These are phyloP conservation scores for Penicillium oxalicum DNA, from an alignment of 2,329 filamentous ascomycete species.

Conservation along the genomic window DNA sequence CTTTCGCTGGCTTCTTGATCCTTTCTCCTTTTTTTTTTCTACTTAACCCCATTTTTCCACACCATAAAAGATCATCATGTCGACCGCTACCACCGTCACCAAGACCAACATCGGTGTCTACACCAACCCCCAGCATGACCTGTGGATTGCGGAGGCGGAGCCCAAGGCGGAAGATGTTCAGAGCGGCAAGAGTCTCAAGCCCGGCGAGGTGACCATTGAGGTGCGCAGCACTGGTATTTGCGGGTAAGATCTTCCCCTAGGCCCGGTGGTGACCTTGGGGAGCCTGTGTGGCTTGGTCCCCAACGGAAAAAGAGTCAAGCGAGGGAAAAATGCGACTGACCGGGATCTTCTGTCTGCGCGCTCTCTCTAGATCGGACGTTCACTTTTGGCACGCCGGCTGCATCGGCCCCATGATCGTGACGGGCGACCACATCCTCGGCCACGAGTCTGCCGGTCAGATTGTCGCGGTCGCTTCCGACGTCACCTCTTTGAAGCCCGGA, in stretches of 20 bases:
- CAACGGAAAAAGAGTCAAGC: no score
- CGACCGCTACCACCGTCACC: constrained; percentile 39
- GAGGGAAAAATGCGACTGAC: no score
- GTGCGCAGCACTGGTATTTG: constrained; percentile 95
- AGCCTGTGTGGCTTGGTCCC: no score
- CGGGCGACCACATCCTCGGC: constrained; percentile 81
- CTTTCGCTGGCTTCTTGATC: background rate
- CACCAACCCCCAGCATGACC: constrained; percentile 85
- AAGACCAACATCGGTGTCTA: constrained; percentile 94
- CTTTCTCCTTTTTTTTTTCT: constrained; percentile 8
- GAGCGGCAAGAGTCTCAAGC: constrained; percentile 61
- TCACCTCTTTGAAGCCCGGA: constrained; percentile 70
- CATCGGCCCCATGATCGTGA: constrained; percentile 94
- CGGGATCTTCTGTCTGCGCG: background rate
- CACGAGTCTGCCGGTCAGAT: constrained; percentile 81
- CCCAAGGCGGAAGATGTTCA: constrained; percentile 70
- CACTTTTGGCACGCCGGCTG: constrained; percentile 96
- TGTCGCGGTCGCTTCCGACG: constrained; percentile 67
- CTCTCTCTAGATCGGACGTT: constrained; percentile 67
- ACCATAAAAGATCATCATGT: constrained; percentile 18
- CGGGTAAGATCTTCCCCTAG: constrained; percentile 53
- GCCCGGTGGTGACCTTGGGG: background rate
- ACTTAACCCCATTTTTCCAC: background rate
- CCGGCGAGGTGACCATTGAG: constrained; percentile 79
- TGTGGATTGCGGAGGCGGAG: constrained; percentile 77